phyloP scores from a whole-genome alignment of 2,329 filamentous ascomycete species.

The Curvularia hawaiiensis region DNA sequence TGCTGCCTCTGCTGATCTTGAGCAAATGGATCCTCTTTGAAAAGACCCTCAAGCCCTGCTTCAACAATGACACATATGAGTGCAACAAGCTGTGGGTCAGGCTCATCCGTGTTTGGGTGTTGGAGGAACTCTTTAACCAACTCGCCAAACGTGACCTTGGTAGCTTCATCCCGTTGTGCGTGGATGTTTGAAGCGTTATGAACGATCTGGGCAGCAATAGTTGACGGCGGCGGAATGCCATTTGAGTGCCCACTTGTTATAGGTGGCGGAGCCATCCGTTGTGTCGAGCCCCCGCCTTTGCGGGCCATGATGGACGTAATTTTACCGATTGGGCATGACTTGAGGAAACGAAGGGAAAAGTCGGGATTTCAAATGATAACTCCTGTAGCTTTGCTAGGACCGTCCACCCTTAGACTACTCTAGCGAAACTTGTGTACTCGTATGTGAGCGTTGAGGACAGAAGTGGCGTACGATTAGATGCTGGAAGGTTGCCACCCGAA shows the following conservation, averaged over 20 bases:
- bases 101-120: slow-evolving; percentile 58
- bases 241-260: slow-evolving; percentile 27
- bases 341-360: not conserved
- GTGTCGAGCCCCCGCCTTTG: slow-evolving; percentile 44
- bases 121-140: slow-evolving; percentile 69
- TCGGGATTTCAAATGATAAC: not conserved
- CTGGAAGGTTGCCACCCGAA: not conserved
- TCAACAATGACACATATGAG: slow-evolving; percentile 83
- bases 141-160: slow-evolving; percentile 75
- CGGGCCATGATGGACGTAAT: slow-evolving; percentile 46
- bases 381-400: not conserved
- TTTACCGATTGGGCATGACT: slow-evolving; percentile 35
- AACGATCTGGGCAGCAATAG: slow-evolving; percentile 85
- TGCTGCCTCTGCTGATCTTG: slow-evolving; percentile 63
- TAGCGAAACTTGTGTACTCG: not conserved
- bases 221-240: slow-evolving; percentile 65
- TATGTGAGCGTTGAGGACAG: not conserved
- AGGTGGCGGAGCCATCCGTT: slow-evolving; percentile 33
- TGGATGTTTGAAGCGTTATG: slow-evolving; percentile 74
- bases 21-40: slow-evolving; percentile 71
- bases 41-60: slow-evolving; percentile 74
- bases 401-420: not conserved
- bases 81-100: slow-evolving; percentile 77
- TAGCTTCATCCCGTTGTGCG: slow-evolving; percentile 65
- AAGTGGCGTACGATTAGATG: slow-evolving; percentile 10